These are phyloP conservation scores for Chlamydomonas eustigma DNA, from an alignment of 139 green algal genomes.

Conservation along the genomic window DNA sequence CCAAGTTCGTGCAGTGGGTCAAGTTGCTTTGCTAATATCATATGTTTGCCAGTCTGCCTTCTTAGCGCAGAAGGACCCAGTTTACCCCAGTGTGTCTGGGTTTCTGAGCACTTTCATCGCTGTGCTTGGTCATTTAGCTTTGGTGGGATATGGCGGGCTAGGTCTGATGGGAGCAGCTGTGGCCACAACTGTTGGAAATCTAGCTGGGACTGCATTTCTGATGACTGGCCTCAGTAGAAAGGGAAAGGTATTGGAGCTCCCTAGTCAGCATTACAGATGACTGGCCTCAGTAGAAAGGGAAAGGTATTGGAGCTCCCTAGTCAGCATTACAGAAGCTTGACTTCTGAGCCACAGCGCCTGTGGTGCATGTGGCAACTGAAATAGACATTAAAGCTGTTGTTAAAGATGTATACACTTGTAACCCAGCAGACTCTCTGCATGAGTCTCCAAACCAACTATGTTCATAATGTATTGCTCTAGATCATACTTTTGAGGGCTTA, in stretches of 20 bases:
- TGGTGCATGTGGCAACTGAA: too few species aligned
- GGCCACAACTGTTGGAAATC: not conserved
- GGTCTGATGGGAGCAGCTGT: not conserved
- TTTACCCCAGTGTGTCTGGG: not conserved
- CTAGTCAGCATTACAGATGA: not conserved
- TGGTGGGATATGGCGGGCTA: not conserved
- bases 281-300: not conserved
- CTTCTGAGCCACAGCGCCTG: too few species aligned
- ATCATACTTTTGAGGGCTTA: too few species aligned
- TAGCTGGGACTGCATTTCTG: not conserved
- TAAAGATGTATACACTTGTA: too few species aligned
- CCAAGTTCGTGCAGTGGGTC: not conserved
- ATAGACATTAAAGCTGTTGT: too few species aligned
- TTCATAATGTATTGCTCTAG: too few species aligned
- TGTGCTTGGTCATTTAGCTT: not conserved
- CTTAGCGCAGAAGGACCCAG: slow-evolving; percentile 1
- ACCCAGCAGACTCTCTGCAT: too few species aligned
- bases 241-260: not conserved
- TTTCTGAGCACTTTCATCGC: not conserved
- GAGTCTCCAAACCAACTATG: too few species aligned
- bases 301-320: not conserved
- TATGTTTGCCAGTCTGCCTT: slow-evolving; percentile 3
- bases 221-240: not conserved
- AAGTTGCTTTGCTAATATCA: not conserved
- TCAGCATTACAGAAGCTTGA: not conserved